Evolutionary conservation across 2,329 filamentous ascomycete genomes (phyloP), one percentile per base, ranked within the genome.

Genomic region (Ascocoryne sarcoides): DNA sequence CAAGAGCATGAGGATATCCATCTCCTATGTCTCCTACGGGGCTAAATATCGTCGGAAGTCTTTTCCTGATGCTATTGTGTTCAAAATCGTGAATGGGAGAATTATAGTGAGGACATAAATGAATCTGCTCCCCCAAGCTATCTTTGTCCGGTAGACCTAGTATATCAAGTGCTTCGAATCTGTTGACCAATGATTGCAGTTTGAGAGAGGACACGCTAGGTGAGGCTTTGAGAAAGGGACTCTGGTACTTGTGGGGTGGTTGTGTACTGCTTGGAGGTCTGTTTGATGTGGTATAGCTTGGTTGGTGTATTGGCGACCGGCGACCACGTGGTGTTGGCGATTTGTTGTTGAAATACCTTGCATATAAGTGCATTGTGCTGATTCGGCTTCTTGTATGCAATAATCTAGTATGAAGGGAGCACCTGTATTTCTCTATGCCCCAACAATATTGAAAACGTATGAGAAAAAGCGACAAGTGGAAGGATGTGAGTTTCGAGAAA

Each of bases 121-220:
- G 23, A 12, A 12, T 7, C 12, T 12, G 23, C 23, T 7, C 12
- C 7, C 7, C 7, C 12, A 12, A 26, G 23, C 7, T 26, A 7
- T 26, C 23, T 26, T 7, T 26, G 7, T 47, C 32, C 3, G 50
- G 49, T 9, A 52, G 36, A 43, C 49, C 53, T 3, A 52, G 7
- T 2, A 50, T 43, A 43, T 57, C 54, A 5, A 58, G 47, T 5
- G 44, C 47, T 46, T 59, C 56, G 35, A 59, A 59, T 29, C 46
- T 55, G 10, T 45, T 49, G 31, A 59, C 47, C 3, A 57, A 32
- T 31, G 54, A 53, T 16, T 46, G 42, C 15, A 50, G 37, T 8
- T 42, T 48, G 37, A 44, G 32, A 15, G 46, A 26, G 12, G 23
- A 48, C 29, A 23, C 31, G 18, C 19, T 35, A 32, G 34, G 36